These are phyloP conservation scores for Puccinia polysora DNA, from an alignment of 1,284 basidiomycete species.

Conservation along the genomic window DNA sequence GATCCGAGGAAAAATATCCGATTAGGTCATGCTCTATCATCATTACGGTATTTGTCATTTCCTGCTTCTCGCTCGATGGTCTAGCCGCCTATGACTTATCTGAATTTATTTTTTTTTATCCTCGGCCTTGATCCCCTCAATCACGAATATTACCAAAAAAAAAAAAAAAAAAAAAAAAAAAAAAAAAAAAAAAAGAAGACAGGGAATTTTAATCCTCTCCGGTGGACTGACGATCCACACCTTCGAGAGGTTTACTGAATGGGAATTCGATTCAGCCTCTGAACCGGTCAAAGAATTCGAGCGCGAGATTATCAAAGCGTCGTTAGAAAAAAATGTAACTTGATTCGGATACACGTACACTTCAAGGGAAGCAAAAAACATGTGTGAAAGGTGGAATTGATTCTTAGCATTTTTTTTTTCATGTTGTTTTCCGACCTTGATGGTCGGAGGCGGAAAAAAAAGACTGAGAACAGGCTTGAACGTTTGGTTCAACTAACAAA, in stretches of 20 bases:
- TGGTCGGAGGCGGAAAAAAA: constrained; percentile 8
- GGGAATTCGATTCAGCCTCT: constrained; percentile 57
- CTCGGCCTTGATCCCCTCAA: too few species aligned
- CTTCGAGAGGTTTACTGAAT: constrained; percentile 59
- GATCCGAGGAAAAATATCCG: constrained; percentile 59
- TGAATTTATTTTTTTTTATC: too few species aligned
- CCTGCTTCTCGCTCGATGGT: background rate
- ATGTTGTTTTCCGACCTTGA: background rate
- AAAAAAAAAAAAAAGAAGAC: constrained; percentile 55
- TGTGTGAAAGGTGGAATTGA: background rate
- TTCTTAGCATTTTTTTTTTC: background rate
- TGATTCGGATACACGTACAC: background rate
- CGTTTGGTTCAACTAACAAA: constrained; percentile 59
- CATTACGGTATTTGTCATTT: constrained; percentile 10
- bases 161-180: too few species aligned
- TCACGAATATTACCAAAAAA: too few species aligned
- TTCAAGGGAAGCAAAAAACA: too few species aligned
- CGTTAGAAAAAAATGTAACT: constrained; percentile 54
- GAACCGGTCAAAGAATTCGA: constrained; percentile 59
- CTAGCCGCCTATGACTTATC: background rate
- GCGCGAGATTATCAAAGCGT: constrained; percentile 61
- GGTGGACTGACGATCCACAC: constrained; percentile 67
- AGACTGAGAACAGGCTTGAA: constrained; percentile 56
- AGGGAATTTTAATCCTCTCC: constrained; percentile 65
- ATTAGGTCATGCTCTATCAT: constrained; percentile 24